Evolutionary conservation across 169 alveolate genomes (phyloP).

Genomic region (Cryptosporidium xiaoi): DNA sequence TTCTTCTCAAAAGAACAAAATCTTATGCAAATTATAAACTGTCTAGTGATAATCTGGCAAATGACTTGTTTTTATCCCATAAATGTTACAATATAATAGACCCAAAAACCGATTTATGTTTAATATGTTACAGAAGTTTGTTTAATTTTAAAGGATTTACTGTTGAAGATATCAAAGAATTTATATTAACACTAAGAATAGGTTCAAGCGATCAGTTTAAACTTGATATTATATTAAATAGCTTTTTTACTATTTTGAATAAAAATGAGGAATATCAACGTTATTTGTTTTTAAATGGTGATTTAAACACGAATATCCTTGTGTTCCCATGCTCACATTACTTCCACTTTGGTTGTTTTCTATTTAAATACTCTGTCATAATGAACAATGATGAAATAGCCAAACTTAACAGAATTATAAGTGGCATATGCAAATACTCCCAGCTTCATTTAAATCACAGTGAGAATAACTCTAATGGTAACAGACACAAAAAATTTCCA

Average conservation of each 20-base stretch:
- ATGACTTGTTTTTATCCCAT: constrained; percentile 33
- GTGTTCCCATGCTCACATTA: constrained; percentile 67
- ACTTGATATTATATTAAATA: constrained; percentile 1
- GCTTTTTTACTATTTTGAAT: constrained; percentile 1
- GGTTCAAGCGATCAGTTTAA: constrained; percentile 22
- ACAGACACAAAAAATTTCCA: not conserved
- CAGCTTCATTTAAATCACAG: not conserved
- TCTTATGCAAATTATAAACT: constrained; percentile 29
- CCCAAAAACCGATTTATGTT: constrained; percentile 32
- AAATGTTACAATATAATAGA: constrained; percentile 27
- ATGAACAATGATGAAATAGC: constrained; percentile 46
- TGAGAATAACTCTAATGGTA: not conserved
- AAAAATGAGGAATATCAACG: constrained; percentile 6
- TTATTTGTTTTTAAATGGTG: constrained; percentile 23
- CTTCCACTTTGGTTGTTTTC: constrained; percentile 66
- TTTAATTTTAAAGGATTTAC: constrained; percentile 22
- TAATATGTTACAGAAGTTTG: constrained; percentile 27
- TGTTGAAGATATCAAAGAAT: constrained; percentile 25
- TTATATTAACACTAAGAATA: constrained; percentile 12
- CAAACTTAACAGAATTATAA: constrained; percentile 26
- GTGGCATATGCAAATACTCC: constrained; percentile 36
- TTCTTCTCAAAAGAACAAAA: constrained; percentile 47
- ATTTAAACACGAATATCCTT: constrained; percentile 24
- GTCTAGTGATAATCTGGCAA: constrained; percentile 12
- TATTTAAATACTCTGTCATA: constrained; percentile 11